Evolutionary conservation across 1,284 basidiomycete species (phyloP).

Genomic region (Apiotrichum sp.): DNA sequence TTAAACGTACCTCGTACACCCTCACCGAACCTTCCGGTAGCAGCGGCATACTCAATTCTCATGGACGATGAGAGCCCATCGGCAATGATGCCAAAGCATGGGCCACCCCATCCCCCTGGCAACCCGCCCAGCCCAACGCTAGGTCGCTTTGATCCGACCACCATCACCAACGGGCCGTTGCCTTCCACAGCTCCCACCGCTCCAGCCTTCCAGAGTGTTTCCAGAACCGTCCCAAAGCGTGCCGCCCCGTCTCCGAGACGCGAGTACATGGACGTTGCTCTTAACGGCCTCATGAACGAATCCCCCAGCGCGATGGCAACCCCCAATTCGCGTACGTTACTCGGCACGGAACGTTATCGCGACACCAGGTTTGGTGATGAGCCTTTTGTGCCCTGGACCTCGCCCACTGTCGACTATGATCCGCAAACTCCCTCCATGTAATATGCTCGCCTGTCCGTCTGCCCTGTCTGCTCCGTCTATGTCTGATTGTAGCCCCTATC

Average conservation of each 20-base stretch:
- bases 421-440: background rate
- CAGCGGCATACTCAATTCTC: no score
- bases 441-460: no score
- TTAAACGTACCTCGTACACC: background rate
- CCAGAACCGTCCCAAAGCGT: no score
- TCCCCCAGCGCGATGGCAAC: conserved; percentile 19
- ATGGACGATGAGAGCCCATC: conserved; percentile 9
- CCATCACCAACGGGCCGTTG: conserved; percentile 16
- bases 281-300: conserved; percentile 17
- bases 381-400: conserved; percentile 29
- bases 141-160: conserved; percentile 23
- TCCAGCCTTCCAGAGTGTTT: no score
- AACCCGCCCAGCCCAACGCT: conserved; percentile 22
- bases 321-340: conserved; percentile 35
- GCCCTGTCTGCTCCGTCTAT: no score
- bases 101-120: conserved; percentile 16
- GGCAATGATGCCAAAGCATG: conserved; percentile 1
- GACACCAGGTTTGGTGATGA: conserved; percentile 43
- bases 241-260: conserved; percentile 17
- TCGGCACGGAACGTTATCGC: conserved; percentile 41
- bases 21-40: no score
- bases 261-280: conserved; percentile 39
- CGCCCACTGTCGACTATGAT: conserved; percentile 22
- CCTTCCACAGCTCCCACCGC: no score
- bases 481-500: no score